These are phyloP conservation scores for Rhodamnia rubescens DNA, from an alignment of 345 rosid species.

Conservation along the genomic window DNA sequence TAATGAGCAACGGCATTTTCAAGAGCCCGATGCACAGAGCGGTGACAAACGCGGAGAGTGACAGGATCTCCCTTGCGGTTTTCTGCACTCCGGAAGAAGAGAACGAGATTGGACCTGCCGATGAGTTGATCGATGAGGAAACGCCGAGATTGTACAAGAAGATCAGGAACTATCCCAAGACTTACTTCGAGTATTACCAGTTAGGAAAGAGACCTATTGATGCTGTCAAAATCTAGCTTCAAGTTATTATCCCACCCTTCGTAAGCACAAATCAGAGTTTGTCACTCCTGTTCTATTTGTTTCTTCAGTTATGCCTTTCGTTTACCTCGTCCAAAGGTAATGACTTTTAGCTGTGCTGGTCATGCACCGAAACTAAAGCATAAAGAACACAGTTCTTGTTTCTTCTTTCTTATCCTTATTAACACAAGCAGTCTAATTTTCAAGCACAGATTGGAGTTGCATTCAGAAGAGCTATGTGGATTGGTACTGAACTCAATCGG, in stretches of 20 bases:
- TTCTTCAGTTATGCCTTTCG: background rate
- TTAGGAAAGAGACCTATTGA: conserved; percentile 17
- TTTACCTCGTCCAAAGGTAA: background rate
- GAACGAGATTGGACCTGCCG: conserved; percentile 7
- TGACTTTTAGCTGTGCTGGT: background rate
- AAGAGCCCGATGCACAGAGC: conserved; percentile 23
- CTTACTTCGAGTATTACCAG: conserved; percentile 20
- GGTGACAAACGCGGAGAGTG: conserved; percentile 12
- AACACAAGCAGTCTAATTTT: background rate
- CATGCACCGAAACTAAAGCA: background rate
- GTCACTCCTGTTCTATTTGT: background rate
- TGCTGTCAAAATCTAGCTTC: conserved; percentile 5
- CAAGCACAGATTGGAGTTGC: background rate
- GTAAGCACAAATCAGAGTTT: background rate
- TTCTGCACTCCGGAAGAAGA: conserved; percentile 13
- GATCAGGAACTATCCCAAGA: conserved; percentile 10
- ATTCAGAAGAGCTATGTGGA: background rate
- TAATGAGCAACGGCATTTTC: conserved; percentile 31
- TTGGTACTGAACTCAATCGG: background rate
- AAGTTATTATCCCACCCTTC: background rate
- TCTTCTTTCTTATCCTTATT: background rate
- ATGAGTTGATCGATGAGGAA: conserved; percentile 5
- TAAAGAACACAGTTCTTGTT: background rate
- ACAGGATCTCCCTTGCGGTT: conserved; percentile 13
- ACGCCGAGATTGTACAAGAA: conserved; percentile 20